Percentiles rank a stretch among this genome's conserved stretches.
These are phyloP conservation scores for Skeletonema grethae DNA, from an alignment of 108 stramenopile species.

Conservation along the genomic window DNA sequence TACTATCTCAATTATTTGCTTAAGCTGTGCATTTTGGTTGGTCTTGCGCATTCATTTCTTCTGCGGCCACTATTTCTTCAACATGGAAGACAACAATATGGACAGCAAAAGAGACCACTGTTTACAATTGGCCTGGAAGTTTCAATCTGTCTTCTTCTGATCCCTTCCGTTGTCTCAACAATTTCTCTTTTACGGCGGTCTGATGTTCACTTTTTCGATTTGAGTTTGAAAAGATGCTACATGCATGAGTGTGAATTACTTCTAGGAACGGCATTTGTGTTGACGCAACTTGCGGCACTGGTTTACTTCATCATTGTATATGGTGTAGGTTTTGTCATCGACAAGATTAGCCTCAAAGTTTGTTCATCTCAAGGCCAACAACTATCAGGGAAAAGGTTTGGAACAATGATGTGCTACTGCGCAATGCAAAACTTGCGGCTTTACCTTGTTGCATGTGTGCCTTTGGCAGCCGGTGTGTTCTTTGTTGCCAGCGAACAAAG, in stretches of 20 bases:
- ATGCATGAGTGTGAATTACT: conserved; percentile 39
- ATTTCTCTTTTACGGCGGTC: conserved; percentile 6
- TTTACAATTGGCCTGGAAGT: neutral
- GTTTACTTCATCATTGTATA: conserved; percentile 23
- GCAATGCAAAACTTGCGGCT: neutral
- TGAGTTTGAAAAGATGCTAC: conserved; percentile 8
- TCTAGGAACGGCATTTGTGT: conserved; percentile 30
- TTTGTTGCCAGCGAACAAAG: neutral
- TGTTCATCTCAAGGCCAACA: neutral
- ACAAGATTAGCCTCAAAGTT: neutral
- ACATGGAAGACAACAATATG: neutral
- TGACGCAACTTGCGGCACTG: conserved; percentile 25
- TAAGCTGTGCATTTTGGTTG: conserved; percentile 26
- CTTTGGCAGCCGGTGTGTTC: neutral
- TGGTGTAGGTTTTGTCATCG: conserved; percentile 8
- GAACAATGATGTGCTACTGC: neutral
- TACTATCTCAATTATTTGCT: conserved; percentile 46
- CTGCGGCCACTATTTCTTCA: conserved; percentile 9
- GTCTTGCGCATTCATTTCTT: conserved; percentile 18
- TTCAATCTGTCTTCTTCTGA: conserved; percentile 8
- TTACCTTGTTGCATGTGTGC: neutral
- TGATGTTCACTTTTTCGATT: neutral
- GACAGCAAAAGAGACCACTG: neutral
- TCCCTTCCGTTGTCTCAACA: conserved; percentile 17
- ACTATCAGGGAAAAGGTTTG: neutral